Conservation (phyloP, 139 green algal species). For the Chlamydomonas applanata region DNA sequence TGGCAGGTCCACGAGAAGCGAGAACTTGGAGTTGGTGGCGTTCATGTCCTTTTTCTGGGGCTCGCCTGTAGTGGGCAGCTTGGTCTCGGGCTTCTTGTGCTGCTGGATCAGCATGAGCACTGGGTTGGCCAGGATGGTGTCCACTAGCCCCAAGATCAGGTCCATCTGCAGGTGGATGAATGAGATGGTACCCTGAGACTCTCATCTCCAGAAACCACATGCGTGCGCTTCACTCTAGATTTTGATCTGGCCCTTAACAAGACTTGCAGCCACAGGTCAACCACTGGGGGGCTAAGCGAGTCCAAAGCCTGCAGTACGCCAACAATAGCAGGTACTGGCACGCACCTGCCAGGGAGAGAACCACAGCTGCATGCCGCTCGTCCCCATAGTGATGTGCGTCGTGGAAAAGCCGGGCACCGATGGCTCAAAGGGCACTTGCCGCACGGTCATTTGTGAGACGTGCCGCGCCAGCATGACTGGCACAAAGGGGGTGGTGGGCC, state of each 20-base stretch:
- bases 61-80: no score
- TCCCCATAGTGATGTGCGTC: conserved; percentile 15
- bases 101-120: not conserved
- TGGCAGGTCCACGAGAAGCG: conserved; percentile 26
- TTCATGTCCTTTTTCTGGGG: no score
- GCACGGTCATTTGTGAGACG: conserved; percentile 3
- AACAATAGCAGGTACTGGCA: no score
- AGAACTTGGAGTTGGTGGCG: conserved; percentile 10
- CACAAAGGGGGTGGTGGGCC: conserved; percentile 22
- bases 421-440: conserved; percentile 43
- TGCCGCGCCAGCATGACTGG: conserved; percentile 34
- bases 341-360: conserved; percentile 46
- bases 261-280: no score
- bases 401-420: conserved; percentile 31
- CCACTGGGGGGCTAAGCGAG: no score
- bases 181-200: no score
- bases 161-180: conserved; percentile 12
- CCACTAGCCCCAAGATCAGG: not conserved
- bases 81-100: no score
- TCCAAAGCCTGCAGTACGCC: no score
- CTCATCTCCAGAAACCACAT: no score
- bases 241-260: no score
- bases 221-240: no score
- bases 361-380: conserved; percentile 31
- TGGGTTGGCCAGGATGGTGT: not conserved